A percentile compares a stretch with the other conserved stretches of the same genome.
Conservation (phyloP, 192 early-diverging fungal genomes). For the Podila epicladia region DNA sequence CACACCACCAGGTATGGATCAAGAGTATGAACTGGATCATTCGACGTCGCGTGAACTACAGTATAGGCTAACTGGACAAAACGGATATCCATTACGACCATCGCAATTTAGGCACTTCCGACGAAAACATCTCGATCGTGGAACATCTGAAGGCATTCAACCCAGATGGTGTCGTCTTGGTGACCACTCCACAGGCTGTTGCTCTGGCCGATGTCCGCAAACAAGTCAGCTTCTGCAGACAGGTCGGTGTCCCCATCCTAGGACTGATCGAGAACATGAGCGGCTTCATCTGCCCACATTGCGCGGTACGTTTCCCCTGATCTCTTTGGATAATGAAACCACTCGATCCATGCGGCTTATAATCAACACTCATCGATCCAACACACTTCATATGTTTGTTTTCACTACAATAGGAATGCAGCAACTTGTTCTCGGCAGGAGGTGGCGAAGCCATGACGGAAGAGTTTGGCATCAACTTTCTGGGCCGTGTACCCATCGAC, state of each 20-base stretch:
- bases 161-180: slow-evolving; percentile 89
- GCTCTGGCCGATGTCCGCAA: slow-evolving; percentile 91
- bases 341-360: background rate
- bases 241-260: slow-evolving; percentile 85
- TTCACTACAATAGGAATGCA: slow-evolving; percentile 69
- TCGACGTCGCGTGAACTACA: background rate
- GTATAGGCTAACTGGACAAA: background rate
- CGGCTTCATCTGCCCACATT: slow-evolving; percentile 93
- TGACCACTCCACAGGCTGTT: slow-evolving; percentile 95
- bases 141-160: slow-evolving; percentile 87
- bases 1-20: slow-evolving; percentile 81
- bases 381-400: slow-evolving; percentile 1
- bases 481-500: slow-evolving; percentile 94
- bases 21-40: background rate
- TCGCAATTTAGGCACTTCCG: slow-evolving; percentile 78
- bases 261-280: slow-evolving; percentile 98
- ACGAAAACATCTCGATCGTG: slow-evolving; percentile 95
- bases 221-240: slow-evolving; percentile 93
- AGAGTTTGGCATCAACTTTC: slow-evolving; percentile 85
- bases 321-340: background rate
- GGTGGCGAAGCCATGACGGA: slow-evolving; percentile 92
- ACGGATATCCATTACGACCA: background rate
- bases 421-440: slow-evolving; percentile 92
- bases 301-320: slow-evolving; percentile 58
- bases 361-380: background rate